Base-by-base conservation (phyloP, 2,329 filamentous ascomycete species). In the Dactylonectria macrodidyma region DNA sequence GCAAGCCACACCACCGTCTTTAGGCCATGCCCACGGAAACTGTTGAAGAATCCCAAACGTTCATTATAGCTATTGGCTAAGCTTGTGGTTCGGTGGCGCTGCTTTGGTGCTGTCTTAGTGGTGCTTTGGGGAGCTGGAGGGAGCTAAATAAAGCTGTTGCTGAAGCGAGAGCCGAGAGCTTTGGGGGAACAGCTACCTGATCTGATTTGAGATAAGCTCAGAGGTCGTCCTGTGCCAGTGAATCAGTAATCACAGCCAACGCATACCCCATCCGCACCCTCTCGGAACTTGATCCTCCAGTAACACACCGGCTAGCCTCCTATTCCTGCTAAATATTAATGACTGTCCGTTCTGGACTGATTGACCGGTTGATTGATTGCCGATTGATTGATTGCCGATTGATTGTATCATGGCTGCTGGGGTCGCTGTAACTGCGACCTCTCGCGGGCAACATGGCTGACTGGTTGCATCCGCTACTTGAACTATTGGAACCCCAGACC, bases 401-500 rank as follows among this genome's bases (percentile, higher is more conserved):
- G 44, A 55, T 65, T 55, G 56, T 22, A 50, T 14, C 51, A 52
- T 26, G 26, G n/a, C 41, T 36, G 26, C 59, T 47, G 48, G 46
- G 50, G 46, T 47, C 41, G 41, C 33, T 59, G 41, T 24, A 47
- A 33, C 46, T 26, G 26, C 24, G 50, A 46, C 58, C 63, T 58
- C 30, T 54, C 48, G 54, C 33, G 56, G 52, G 58, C 61, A 54
- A 48, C 52, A 58, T 22, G 62, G 56, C n/a, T 33, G 24, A 36
- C 26, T 41, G 36, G 65, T 59, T 64, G 34, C 60, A 67, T 60
- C 59, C 65, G 48, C 58, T 66, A 51, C 48, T 54, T 62, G 52
- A 34, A 38, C 38, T 38, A 57, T 26, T 48, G 16, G n/a, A 6
- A 47, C 65, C 54, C 38, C 46, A 59, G 57, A 41, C 54, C 34